phyloP scores from a whole-genome alignment of 2,329 filamentous ascomycete species.

The Diaporthe aspalathi region DNA sequence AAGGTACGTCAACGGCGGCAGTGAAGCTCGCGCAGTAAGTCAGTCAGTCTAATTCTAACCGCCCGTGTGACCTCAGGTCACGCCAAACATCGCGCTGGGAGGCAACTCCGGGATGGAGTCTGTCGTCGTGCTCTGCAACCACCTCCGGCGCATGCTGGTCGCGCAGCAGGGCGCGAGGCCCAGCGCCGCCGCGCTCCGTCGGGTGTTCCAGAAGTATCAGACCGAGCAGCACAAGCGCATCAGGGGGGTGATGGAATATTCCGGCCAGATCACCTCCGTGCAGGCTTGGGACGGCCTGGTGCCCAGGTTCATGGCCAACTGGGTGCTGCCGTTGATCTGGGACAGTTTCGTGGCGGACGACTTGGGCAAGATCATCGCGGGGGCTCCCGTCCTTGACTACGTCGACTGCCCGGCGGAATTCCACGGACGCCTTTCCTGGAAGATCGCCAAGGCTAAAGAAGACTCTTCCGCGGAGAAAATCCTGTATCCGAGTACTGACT shows the following conservation, averaged over 20 bases:
- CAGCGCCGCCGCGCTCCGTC: not conserved
- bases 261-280: not conserved
- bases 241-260: not conserved
- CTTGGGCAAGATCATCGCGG: not conserved
- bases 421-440: not conserved
- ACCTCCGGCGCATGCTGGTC: not conserved
- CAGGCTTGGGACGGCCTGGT: not conserved
- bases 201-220: not conserved
- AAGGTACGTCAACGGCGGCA: not conserved
- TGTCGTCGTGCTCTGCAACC: not conserved
- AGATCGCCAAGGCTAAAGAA: not conserved
- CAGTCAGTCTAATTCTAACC: not conserved
- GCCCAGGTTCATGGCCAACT: not conserved
- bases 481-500: not conserved
- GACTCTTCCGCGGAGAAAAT: not conserved
- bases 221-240: not conserved
- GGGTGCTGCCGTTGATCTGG: not conserved
- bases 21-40: not conserved
- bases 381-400: not conserved
- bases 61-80: not conserved
- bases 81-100: not conserved
- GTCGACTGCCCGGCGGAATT: not conserved
- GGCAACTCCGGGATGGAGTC: not conserved
- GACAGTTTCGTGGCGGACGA: not conserved
- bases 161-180: not conserved